These are phyloP conservation scores for Talaromyces albobiverticillius DNA, from an alignment of 2,329 filamentous ascomycete species.

Conservation along the genomic window DNA sequence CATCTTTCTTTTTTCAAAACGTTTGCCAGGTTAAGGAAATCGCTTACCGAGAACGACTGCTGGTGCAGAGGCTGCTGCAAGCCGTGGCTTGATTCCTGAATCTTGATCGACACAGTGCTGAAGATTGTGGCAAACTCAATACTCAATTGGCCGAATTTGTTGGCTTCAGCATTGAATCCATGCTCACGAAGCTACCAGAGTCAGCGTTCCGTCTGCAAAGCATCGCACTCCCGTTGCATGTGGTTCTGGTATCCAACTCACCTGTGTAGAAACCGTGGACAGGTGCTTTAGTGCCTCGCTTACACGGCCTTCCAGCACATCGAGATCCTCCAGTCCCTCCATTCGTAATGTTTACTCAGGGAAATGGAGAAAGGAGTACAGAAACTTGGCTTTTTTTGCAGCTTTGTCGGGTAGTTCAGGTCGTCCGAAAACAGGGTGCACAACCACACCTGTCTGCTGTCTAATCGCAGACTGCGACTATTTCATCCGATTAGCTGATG, in stretches of 20 bases:
- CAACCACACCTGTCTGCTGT: not conserved
- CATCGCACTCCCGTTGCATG: not conserved
- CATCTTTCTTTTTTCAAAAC: too few relatives aligned
- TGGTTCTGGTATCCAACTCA: not conserved
- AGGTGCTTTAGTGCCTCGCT: not conserved
- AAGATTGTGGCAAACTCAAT: conserved; percentile 23
- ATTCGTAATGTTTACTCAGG: not conserved
- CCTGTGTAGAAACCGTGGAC: conserved; percentile 1
- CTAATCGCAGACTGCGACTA: not conserved
- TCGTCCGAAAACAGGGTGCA: not conserved
- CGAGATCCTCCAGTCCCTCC: not conserved
- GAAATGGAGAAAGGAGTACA: not conserved
- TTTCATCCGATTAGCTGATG: not conserved
- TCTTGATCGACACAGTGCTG: conserved; percentile 21
- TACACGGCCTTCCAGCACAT: not conserved
- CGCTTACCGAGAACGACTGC: conserved; percentile 1
- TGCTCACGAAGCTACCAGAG: conserved; percentile 2
- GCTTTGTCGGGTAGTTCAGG: not conserved
- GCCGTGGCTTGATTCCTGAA: conserved; percentile 7
- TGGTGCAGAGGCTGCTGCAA: not conserved
- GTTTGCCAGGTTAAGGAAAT: not conserved
- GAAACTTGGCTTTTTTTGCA: not conserved
- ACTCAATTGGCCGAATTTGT: conserved; percentile 24
- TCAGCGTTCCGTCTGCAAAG: too few relatives aligned
- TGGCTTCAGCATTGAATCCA: conserved; percentile 16